These are phyloP conservation scores for Zostera marina DNA, from an alignment of 116 monocot genomes.

Conservation along the genomic window DNA sequence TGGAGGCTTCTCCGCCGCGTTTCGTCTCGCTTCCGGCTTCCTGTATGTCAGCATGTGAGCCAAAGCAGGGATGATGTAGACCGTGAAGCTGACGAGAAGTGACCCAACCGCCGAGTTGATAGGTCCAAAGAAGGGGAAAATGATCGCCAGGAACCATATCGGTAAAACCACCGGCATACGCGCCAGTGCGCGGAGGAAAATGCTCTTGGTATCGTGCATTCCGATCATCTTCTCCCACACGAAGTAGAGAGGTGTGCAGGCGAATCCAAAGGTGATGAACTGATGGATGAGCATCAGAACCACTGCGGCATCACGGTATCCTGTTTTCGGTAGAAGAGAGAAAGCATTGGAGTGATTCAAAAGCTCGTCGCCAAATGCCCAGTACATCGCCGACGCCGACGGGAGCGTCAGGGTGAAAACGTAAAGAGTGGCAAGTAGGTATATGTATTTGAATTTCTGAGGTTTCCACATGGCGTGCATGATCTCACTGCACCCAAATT, in stretches of 20 bases:
- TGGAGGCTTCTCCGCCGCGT: constrained; percentile 45
- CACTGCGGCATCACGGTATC: constrained; percentile 51
- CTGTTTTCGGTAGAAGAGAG: constrained; percentile 37
- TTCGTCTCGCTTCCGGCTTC: constrained; percentile 40
- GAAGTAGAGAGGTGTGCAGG: constrained; percentile 82
- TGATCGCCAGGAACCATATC: constrained; percentile 62
- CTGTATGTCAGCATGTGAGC: constrained; percentile 74
- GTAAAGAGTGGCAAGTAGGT: constrained; percentile 70
- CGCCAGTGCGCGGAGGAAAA: constrained; percentile 35
- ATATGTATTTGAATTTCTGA: constrained; percentile 79
- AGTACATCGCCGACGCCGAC: constrained; percentile 68
- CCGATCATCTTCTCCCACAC: constrained; percentile 93
- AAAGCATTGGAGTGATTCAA: constrained; percentile 60
- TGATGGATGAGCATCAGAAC: constrained; percentile 87
- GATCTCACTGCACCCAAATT: constrained; percentile 46
- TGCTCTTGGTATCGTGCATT: constrained; percentile 59
- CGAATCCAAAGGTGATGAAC: constrained; percentile 95
- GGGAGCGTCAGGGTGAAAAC: constrained; percentile 83
- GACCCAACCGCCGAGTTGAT: constrained; percentile 64
- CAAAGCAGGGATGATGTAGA: constrained; percentile 58
- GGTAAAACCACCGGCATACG: constrained; percentile 48
- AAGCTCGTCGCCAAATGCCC: constrained; percentile 77
- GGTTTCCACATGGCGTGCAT: constrained; percentile 99
- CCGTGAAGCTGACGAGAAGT: constrained; percentile 69
- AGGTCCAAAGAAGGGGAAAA: constrained; percentile 69